These are phyloP conservation scores for Limonomyces culmigenus DNA, from an alignment of 1,284 basidiomycete genomes.

Conservation along the genomic window DNA sequence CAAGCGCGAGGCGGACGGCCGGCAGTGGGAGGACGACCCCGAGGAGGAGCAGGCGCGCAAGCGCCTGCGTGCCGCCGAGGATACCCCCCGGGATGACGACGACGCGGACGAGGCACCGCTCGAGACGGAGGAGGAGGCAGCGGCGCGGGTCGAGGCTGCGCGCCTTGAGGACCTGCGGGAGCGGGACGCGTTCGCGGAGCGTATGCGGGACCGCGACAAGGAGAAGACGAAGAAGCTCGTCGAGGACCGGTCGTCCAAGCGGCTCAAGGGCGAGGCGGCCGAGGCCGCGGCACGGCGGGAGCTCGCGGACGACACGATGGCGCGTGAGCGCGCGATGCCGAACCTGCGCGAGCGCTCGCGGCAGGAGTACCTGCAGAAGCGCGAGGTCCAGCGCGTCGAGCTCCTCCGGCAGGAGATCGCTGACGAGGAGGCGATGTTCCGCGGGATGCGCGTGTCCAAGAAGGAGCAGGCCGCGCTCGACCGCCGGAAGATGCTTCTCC, in stretches of 20 bases:
- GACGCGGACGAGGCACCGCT: slow-evolving; percentile 22
- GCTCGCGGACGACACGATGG: slow-evolving; percentile 74
- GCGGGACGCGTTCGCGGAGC: slow-evolving; percentile 84
- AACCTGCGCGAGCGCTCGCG: slow-evolving; percentile 74
- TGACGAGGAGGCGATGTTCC: slow-evolving; percentile 81
- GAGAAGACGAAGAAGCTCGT: slow-evolving; percentile 85
- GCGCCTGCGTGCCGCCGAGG: slow-evolving; percentile 33
- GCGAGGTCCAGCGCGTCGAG: slow-evolving; percentile 92
- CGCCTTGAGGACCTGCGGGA: slow-evolving; percentile 69
- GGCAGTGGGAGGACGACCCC: slow-evolving; percentile 69
- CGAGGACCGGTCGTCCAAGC: slow-evolving; percentile 76
- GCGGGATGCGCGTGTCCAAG: slow-evolving; percentile 79
- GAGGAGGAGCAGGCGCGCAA: slow-evolving; percentile 70
- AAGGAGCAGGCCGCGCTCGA: slow-evolving; percentile 72
- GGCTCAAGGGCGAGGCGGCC: slow-evolving; percentile 51
- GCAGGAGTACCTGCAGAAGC: slow-evolving; percentile 90
- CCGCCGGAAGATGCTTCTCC: slow-evolving; percentile 83
- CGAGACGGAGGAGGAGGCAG: slow-evolving; percentile 56
- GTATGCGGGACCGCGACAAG: slow-evolving; percentile 72
- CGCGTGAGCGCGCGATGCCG: slow-evolving; percentile 67
- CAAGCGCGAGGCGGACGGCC: slow-evolving; percentile 64
- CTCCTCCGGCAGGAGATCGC: slow-evolving; percentile 84
- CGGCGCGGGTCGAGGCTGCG: slow-evolving; percentile 55
- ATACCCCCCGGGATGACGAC: slow-evolving; percentile 15
- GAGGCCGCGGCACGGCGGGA: slow-evolving; percentile 72